These are phyloP conservation scores for Paraleonurus japonicus DNA, from an alignment of 257 asterid species.

Conservation along the genomic window DNA sequence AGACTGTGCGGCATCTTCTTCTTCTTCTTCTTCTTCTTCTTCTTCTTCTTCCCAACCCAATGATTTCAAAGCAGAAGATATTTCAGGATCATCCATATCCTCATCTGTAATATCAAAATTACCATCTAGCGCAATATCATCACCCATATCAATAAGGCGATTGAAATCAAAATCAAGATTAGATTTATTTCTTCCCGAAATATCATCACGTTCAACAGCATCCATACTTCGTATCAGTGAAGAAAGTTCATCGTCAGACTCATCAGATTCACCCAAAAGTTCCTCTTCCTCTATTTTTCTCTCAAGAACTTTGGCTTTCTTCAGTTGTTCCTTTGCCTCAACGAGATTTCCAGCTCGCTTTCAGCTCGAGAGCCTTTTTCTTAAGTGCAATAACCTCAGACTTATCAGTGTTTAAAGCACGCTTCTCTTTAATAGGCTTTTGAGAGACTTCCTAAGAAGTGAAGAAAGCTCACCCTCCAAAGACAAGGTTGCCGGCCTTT, in stretches of 20 bases:
- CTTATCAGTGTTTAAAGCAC: slow-evolving; percentile 41
- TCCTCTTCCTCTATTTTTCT: slow-evolving; percentile 93
- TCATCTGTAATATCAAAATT: slow-evolving; percentile 68
- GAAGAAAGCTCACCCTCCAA: slow-evolving; percentile 88
- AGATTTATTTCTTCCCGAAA: slow-evolving; percentile 36
- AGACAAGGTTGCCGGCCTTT: slow-evolving; percentile 51
- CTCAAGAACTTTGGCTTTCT: slow-evolving; percentile 89
- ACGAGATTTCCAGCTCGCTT: slow-evolving; percentile 79
- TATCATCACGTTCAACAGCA: slow-evolving; percentile 46
- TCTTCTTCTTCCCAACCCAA: slow-evolving; percentile 82
- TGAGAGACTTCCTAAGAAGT: slow-evolving; percentile 63
- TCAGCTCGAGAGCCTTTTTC: slow-evolving; percentile 87
- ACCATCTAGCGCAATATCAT: slow-evolving; percentile 58
- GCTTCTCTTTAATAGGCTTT: slow-evolving; percentile 50
- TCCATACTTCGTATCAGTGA: slow-evolving; percentile 58
- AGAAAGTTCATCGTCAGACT: slow-evolving; percentile 88
- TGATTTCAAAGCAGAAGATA: slow-evolving; percentile 69
- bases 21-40: slow-evolving; percentile 32
- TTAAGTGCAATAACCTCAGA: slow-evolving; percentile 76
- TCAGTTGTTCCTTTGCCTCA: slow-evolving; percentile 93
- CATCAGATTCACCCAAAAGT: slow-evolving; percentile 74
- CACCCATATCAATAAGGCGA: slow-evolving; percentile 42
- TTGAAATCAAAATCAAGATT: slow-evolving; percentile 50
- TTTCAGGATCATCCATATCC: slow-evolving; percentile 90
- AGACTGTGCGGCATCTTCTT: slow-evolving; percentile 31